Conservation (phyloP, 75 land plant genomes). For the Picea glauca region DNA sequence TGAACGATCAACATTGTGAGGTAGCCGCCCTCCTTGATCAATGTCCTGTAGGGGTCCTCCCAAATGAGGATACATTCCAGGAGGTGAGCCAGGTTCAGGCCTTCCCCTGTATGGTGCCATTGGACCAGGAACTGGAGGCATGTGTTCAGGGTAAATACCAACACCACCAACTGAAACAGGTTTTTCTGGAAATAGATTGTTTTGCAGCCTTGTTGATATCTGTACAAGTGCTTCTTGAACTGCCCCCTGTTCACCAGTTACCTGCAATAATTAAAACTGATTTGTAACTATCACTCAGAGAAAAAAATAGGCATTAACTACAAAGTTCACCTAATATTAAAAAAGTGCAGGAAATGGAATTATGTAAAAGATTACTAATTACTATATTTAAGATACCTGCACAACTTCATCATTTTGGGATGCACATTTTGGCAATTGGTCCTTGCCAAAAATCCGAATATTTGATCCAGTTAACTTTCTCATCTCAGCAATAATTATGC, state of each 20-base stretch:
- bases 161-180: slow-evolving; percentile 19
- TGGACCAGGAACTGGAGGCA: slow-evolving; percentile 25
- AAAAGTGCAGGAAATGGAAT: background rate
- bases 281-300: no score
- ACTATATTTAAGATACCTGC: slow-evolving; percentile 38
- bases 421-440: slow-evolving; percentile 60
- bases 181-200: slow-evolving; percentile 42
- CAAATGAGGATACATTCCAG: slow-evolving; percentile 27
- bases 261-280: slow-evolving; percentile 21
- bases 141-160: slow-evolving; percentile 23
- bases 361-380: background rate
- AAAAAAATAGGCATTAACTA: no score
- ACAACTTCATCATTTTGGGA: slow-evolving; percentile 68
- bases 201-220: slow-evolving; percentile 51
- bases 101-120: slow-evolving; percentile 44
- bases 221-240: slow-evolving; percentile 75
- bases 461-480: slow-evolving; percentile 63
- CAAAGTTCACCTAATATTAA: no score
- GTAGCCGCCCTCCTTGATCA: slow-evolving; percentile 31
- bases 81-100: slow-evolving; percentile 40
- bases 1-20: slow-evolving; percentile 21
- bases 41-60: slow-evolving; percentile 36
- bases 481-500: slow-evolving; percentile 77
- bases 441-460: slow-evolving; percentile 69
- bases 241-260: slow-evolving; percentile 50